Conservation (phyloP, 495 filamentous ascomycete species). For the Saxophila tyrrhenica region DNA sequence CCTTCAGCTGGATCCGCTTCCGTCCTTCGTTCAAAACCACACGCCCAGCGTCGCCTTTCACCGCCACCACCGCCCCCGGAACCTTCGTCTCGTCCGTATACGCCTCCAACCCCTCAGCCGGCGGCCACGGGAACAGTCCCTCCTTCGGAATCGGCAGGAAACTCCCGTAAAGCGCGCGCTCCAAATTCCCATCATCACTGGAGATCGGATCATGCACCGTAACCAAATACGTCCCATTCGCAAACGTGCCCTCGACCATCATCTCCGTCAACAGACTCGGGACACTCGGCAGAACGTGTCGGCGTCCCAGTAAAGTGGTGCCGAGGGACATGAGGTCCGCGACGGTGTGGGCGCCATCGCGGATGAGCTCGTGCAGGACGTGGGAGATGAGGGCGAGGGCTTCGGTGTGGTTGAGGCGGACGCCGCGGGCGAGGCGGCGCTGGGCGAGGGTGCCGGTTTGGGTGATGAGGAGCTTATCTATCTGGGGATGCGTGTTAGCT, state of each 20-base stretch:
- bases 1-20: constrained; percentile 57
- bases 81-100: constrained; percentile 37
- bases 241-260: constrained; percentile 91
- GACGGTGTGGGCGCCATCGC: constrained; percentile 88
- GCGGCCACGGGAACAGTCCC: constrained; percentile 49
- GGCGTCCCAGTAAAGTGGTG: constrained; percentile 82
- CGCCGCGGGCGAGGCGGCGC: constrained; percentile 73
- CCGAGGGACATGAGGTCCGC: constrained; percentile 88
- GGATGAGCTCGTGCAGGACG: constrained; percentile 89
- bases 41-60: constrained; percentile 42
- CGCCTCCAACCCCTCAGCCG: constrained; percentile 49
- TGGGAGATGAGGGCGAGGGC: constrained; percentile 88
- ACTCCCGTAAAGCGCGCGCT: constrained; percentile 77
- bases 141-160: constrained; percentile 71
- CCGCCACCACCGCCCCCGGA: constrained; percentile 70
- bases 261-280: constrained; percentile 64
- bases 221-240: constrained; percentile 81
- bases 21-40: constrained; percentile 65
- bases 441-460: constrained; percentile 85
- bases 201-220: constrained; percentile 87
- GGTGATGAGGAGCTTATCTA: constrained; percentile 93
- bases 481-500: constrained; percentile 35
- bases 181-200: constrained; percentile 77
- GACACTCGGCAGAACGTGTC: constrained; percentile 83
- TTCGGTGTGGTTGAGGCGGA: constrained; percentile 85